Conservation (phyloP, 495 filamentous ascomycete genomes). For the Podospora conica region DNA sequence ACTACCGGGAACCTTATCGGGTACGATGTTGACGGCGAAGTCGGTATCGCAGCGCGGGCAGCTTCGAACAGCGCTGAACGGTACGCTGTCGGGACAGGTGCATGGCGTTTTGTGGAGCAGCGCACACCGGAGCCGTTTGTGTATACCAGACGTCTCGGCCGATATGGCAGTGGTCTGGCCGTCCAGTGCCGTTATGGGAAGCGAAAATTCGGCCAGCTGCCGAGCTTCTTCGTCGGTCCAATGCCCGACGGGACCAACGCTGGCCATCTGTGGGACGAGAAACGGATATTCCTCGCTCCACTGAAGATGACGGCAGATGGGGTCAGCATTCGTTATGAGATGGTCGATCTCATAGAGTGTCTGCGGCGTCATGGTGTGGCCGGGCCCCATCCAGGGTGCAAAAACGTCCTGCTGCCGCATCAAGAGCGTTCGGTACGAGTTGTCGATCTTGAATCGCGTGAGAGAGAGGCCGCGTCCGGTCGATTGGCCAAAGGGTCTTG, state of each 20-base stretch:
- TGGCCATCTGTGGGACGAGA: constrained; percentile 8
- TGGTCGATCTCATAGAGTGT: constrained; percentile 7
- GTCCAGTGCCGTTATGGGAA: constrained; percentile 1
- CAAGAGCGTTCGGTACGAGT: not conserved
- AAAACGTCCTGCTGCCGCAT: constrained; percentile 8
- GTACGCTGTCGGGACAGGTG: constrained; percentile 7
- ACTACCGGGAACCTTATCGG: constrained; percentile 3
- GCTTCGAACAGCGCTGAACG: constrained; percentile 1
- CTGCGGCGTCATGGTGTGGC: not conserved
- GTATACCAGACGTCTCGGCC: not conserved
- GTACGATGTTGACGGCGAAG: constrained; percentile 9
- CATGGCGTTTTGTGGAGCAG: constrained; percentile 3
- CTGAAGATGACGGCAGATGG: constrained; percentile 8
- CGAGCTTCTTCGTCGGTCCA: constrained; percentile 2
- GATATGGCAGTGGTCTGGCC: not conserved
- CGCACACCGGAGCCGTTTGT: constrained; percentile 12
- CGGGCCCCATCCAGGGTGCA: constrained; percentile 3
- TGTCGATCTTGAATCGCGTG: constrained; percentile 5
- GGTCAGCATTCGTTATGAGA: constrained; percentile 6
- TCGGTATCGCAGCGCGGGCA: constrained; percentile 13
- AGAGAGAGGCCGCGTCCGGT: constrained; percentile 8
- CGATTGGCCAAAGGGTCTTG: constrained; percentile 9
- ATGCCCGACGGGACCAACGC: not conserved
- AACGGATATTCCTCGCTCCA: constrained; percentile 10
- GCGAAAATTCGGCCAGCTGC: not conserved